phyloP scores from a whole-genome alignment of 2,329 filamentous ascomycete species.

The Leptodontidium sp. region DNA sequence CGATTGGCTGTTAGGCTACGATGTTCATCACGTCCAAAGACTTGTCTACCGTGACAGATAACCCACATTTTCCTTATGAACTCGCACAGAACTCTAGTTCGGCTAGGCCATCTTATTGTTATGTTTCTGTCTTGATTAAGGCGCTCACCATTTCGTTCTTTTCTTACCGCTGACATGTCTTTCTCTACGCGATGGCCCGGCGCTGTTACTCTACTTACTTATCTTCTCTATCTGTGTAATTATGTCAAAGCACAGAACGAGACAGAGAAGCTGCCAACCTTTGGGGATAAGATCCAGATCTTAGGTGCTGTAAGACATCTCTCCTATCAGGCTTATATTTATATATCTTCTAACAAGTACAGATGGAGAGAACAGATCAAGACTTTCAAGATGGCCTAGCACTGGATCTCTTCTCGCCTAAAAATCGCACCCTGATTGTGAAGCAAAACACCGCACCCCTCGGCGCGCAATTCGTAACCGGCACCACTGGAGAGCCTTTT shows the following conservation, averaged over 20 bases:
- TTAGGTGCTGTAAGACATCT: slow-evolving; percentile 30
- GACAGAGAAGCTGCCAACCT: slow-evolving; percentile 26
- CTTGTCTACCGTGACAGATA: slow-evolving; percentile 10
- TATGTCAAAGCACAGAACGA: slow-evolving; percentile 30
- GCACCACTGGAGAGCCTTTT: slow-evolving; percentile 44
- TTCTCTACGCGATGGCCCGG: slow-evolving; percentile 27
- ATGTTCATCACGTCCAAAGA: background rate
- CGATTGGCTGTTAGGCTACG: background rate
- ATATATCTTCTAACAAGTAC: background rate
- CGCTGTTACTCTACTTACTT: slow-evolving; percentile 28
- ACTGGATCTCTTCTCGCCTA: slow-evolving; percentile 48
- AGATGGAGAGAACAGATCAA: slow-evolving; percentile 44
- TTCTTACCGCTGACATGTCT: slow-evolving; percentile 31
- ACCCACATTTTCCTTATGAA: background rate
- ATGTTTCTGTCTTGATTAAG: background rate
- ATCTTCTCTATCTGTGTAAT: slow-evolving; percentile 26
- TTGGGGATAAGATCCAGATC: slow-evolving; percentile 35
- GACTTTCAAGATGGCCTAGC: slow-evolving; percentile 47
- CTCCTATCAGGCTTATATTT: background rate
- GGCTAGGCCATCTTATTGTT: background rate
- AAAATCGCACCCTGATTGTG: slow-evolving; percentile 45
- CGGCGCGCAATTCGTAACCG: slow-evolving; percentile 43
- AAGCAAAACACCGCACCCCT: slow-evolving; percentile 45
- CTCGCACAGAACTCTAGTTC: background rate
- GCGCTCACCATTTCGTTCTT: background rate